phyloP scores from a whole-genome alignment of 2,329 filamentous ascomycete genomes.

The Zymoseptoria crescenta region DNA sequence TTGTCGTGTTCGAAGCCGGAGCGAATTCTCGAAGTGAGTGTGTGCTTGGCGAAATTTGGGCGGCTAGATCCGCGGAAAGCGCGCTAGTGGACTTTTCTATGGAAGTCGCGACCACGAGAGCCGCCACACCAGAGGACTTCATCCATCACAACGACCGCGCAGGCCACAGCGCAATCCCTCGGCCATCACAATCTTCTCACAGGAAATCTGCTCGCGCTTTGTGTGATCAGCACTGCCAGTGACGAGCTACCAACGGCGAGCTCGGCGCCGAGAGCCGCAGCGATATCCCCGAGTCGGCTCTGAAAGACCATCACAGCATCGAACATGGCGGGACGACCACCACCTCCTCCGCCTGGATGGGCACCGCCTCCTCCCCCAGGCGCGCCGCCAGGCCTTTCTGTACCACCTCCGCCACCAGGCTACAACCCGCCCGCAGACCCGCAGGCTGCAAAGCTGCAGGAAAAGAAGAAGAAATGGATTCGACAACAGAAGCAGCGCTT shows the following conservation, averaged over 20 bases:
- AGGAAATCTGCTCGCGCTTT: background rate
- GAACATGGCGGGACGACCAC: conserved; percentile 52
- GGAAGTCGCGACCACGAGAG: conserved; percentile 1
- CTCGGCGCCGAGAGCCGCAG: conserved; percentile 20
- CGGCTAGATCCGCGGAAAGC: background rate
- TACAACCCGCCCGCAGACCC: conserved; percentile 75
- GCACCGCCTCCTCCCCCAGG: conserved; percentile 38
- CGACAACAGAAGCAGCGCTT: conserved; percentile 85
- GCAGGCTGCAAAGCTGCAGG: conserved; percentile 85
- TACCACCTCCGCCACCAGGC: conserved; percentile 71
- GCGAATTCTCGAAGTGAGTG: background rate
- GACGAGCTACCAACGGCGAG: conserved; percentile 7
- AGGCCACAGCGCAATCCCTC: conserved; percentile 24
- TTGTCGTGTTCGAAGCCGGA: background rate
- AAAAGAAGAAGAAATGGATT: conserved; percentile 99
- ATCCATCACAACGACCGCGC: conserved; percentile 17
- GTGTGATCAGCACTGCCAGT: background rate
- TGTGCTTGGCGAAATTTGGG: background rate
- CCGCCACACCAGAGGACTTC: background rate
- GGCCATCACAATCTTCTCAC: background rate
- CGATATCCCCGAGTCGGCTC: conserved; percentile 7
- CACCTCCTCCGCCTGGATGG: conserved; percentile 64
- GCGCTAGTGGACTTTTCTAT: background rate
- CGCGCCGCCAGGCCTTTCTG: conserved; percentile 43
- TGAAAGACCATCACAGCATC: conserved; percentile 3